These are phyloP conservation scores for Triangularia setosa DNA, from an alignment of 2,329 filamentous ascomycete species.

Conservation along the genomic window DNA sequence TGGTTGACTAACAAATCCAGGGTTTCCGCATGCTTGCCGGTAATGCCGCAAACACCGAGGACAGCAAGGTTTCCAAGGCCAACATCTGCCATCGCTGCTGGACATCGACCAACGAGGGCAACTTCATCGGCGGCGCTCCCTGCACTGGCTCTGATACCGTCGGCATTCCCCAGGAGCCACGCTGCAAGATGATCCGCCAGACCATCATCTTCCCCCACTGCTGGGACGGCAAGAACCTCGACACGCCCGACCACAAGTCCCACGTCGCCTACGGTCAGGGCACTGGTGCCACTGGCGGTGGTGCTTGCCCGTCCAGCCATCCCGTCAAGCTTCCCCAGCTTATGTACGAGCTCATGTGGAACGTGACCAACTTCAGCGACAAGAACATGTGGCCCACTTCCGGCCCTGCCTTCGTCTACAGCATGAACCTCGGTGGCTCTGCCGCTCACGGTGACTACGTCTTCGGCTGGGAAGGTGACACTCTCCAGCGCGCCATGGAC, in stretches of 20 bases:
- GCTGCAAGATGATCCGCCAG: constrained; percentile 51
- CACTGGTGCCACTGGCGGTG: constrained; percentile 43
- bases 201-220: constrained; percentile 50
- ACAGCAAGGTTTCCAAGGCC: constrained; percentile 35
- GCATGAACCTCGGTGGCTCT: constrained; percentile 42
- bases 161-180: constrained; percentile 42
- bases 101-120: constrained; percentile 43
- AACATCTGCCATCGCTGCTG: constrained; percentile 47
- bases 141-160: constrained; percentile 49
- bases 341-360: constrained; percentile 49
- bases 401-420: constrained; percentile 40
- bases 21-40: constrained; percentile 47
- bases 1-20: constrained; percentile 23
- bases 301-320: constrained; percentile 43
- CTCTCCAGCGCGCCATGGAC: constrained; percentile 47
- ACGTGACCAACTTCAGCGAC: constrained; percentile 40
- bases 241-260: constrained; percentile 34
- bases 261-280: constrained; percentile 46
- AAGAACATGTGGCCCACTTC: constrained; percentile 40
- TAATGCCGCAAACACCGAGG: constrained; percentile 40
- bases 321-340: constrained; percentile 46
- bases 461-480: constrained; percentile 48
- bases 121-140: constrained; percentile 46
- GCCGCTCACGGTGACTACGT: constrained; percentile 50
- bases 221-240: constrained; percentile 48